Evolutionary conservation across 1,284 basidiomycete genomes (phyloP).

Genomic region (Grifola frondosa): DNA sequence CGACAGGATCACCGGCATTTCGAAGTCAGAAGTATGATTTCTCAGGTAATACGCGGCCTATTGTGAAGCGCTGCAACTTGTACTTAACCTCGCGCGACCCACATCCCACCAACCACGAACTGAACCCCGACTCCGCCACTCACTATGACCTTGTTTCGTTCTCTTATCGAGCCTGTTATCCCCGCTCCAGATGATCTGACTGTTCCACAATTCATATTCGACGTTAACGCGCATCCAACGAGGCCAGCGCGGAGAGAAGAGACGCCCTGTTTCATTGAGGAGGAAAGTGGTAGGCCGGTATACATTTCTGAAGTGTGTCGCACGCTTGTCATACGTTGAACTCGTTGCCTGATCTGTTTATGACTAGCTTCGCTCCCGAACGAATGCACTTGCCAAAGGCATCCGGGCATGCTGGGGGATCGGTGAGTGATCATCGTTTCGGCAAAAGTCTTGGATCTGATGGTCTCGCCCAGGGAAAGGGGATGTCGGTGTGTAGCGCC

Average conservation of each 20-base stretch:
- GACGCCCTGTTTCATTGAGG: constrained; percentile 26
- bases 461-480: constrained; percentile 6
- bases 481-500: constrained; percentile 15
- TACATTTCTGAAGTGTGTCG: constrained; percentile 14
- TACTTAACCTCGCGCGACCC: too few species aligned
- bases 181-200: constrained; percentile 63
- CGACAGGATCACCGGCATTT: too few species aligned
- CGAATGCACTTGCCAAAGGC: constrained; percentile 17
- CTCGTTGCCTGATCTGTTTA: too few species aligned
- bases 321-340: background rate
- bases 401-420: constrained; percentile 18
- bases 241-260: constrained; percentile 11
- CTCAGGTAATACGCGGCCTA: too few species aligned
- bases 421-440: constrained; percentile 6
- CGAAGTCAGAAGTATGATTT: too few species aligned
- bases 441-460: background rate
- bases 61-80: too few species aligned
- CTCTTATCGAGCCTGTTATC: constrained; percentile 37
- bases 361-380: constrained; percentile 19
- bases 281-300: constrained; percentile 21
- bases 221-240: constrained; percentile 29
- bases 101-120: too few species aligned
- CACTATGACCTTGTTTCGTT: constrained; percentile 38
- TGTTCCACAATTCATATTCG: constrained; percentile 68
- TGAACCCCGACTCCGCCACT: too few species aligned